Evolutionary conservation across 148 eudicot species (phyloP).

Genomic region (Rhododendron kiyosumense): DNA sequence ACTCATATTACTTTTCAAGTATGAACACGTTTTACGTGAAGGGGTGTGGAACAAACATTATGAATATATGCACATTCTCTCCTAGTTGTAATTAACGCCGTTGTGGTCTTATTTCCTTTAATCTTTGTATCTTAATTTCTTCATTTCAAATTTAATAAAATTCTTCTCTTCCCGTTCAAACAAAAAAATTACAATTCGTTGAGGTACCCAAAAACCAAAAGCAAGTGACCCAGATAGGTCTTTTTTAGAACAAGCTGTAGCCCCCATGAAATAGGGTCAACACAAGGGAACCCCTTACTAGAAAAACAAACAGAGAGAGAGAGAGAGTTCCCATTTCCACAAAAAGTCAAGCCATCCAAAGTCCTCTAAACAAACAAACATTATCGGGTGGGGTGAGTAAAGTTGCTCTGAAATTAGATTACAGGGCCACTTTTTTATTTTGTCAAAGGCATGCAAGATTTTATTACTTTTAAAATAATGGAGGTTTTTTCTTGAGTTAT

Average conservation of each 20-base stretch:
- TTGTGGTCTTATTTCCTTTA: too few relatives aligned
- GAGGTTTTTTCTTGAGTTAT: neutral
- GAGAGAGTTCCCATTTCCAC: neutral
- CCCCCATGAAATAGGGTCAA: neutral
- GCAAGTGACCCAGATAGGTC: neutral
- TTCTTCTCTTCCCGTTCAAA: too few relatives aligned
- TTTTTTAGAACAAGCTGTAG: neutral
- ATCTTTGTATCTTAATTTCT: too few relatives aligned
- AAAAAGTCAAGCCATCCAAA: neutral
- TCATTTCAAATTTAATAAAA: too few relatives aligned
- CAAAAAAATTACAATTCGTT: neutral
- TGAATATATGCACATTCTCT: too few relatives aligned
- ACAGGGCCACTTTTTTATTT: neutral
- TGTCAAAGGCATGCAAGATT: neutral
- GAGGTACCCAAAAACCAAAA: neutral
- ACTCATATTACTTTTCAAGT: neutral
- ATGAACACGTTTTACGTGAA: neutral
- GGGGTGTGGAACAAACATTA: neutral
- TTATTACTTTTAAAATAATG: neutral
- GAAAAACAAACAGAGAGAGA: neutral
- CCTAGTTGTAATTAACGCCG: too few relatives aligned
- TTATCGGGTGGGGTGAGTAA: neutral
- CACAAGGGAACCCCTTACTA: neutral
- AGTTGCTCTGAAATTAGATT: neutral
- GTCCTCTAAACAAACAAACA: neutral